A percentile compares a stretch with the other conserved stretches of the same genome.
Conservation (phyloP, 805 yeast genomes). For the Lachancea waltii region DNA sequence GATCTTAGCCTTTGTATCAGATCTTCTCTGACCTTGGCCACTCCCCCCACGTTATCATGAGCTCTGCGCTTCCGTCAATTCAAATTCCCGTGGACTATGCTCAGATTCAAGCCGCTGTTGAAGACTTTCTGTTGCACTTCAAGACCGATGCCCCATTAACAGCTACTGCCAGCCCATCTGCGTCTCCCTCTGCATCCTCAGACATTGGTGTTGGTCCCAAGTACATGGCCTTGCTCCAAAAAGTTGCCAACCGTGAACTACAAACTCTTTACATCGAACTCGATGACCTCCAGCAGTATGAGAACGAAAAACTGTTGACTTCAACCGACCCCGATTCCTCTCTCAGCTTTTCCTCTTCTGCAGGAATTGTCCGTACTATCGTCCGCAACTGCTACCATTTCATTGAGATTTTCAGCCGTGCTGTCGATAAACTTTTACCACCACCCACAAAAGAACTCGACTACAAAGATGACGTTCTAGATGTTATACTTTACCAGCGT, state of each 20-base stretch:
- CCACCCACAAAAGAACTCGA: constrained; percentile 69
- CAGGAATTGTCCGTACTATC: constrained; percentile 37
- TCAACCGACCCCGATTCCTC: constrained; percentile 15
- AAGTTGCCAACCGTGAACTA: constrained; percentile 76
- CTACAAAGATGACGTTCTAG: constrained; percentile 84
- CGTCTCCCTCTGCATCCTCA: no score
- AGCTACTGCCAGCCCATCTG: no score
- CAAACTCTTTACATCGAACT: constrained; percentile 66
- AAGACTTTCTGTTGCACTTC: constrained; percentile 63
- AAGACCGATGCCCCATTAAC: no score
- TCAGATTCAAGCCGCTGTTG: constrained; percentile 49
- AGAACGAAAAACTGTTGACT: constrained; percentile 39
- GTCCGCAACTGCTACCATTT: constrained; percentile 72
- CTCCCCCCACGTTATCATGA: constrained; percentile 16
- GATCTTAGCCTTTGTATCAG: neutral
- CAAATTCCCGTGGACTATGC: constrained; percentile 69
- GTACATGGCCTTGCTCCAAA: constrained; percentile 67
- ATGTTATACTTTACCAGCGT: constrained; percentile 88
- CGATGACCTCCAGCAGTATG: constrained; percentile 75
- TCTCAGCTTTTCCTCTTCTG: neutral
- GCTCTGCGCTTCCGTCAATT: constrained; percentile 49
- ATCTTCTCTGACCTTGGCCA: neutral
- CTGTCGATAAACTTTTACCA: constrained; percentile 80
- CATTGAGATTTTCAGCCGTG: constrained; percentile 65
- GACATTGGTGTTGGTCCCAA: constrained; percentile 49